Evolutionary conservation across 1,139 yeast species (phyloP), one percentile per base, ranked within the genome.

Genomic region (Blastobotrys persicus): DNA sequence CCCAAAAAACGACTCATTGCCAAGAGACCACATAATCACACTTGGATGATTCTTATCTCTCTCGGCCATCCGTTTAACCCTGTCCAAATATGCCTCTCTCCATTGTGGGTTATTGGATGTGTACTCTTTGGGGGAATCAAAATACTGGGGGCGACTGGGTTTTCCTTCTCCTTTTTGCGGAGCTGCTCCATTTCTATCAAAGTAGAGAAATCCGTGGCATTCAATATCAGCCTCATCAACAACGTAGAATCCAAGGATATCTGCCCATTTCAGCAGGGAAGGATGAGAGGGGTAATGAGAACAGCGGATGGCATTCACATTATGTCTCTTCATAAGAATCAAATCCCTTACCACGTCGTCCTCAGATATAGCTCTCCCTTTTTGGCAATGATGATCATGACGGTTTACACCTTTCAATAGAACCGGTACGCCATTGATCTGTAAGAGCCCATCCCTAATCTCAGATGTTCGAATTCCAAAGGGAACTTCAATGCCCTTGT

Each of bases 141-240:
- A 19, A 17, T 31, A 19, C n/a, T 39, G 9, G 14, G 14, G 23
- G 38, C 32, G 7, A 4, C 28, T 28, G 20, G 40, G 39, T 18
- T 12, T 7, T 31, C 31, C 23, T 35, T 18, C 33, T n/a, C 46
- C 47, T 14, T 31, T 19, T 31, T 17, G 12, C 20, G 32, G 37
- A 12, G 37, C 23, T 6, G 40, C 39, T 4, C 44, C 45, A 13
- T 31, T 43, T 23, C 20, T 45, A 23, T 31, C 42, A 12, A 44
- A 37, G 39, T 20, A 16, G 17, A 48, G 61, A 40, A 69, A 67
- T 2, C 73, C 73, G 53, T 69, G 73, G 46, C 71, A 66, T 50
- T 69, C 73, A 34, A 69, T 56, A 53, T 69, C 73, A 1, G 73
- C 68, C 53, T 69, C 73, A 47, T 68, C 71, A 31, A 69, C 55